Conservation (phyloP, 805 yeast genomes). For the Metschnikowia similis region DNA sequence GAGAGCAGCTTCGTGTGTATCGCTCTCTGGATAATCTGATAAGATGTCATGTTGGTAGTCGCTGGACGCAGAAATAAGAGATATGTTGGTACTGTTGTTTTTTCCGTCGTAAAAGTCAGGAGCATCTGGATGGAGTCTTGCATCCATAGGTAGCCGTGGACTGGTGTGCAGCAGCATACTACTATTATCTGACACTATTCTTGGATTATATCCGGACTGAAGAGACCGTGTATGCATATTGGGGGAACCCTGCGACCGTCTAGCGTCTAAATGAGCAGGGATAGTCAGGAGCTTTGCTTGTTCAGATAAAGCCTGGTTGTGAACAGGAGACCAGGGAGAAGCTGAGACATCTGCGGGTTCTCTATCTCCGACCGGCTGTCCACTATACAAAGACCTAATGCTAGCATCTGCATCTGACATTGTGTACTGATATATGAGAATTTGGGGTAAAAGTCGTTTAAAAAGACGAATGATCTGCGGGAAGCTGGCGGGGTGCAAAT, state of each 20-base stretch:
- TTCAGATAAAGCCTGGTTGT: not conserved
- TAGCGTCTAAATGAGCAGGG: not conserved
- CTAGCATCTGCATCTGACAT: slow-evolving; percentile 45
- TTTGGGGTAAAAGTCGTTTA: not conserved
- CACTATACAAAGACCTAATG: slow-evolving; percentile 35
- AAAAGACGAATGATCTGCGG: not conserved
- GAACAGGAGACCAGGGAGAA: not conserved
- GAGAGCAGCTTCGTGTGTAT: not conserved
- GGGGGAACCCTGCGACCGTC: not conserved
- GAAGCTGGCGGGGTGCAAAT: no score
- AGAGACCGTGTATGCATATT: not conserved
- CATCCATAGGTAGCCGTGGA: not conserved
- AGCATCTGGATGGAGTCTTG: not conserved
- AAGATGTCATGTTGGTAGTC: slow-evolving; percentile 21
- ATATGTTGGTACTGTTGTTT: slow-evolving; percentile 19
- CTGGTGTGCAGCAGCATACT: slow-evolving; percentile 1
- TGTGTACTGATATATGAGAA: not conserved
- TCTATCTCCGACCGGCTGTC: slow-evolving; percentile 15
- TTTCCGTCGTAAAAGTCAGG: not conserved
- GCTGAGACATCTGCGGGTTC: not conserved
- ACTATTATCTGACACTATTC: not conserved
- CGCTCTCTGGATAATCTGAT: slow-evolving; percentile 7
- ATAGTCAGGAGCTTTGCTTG: not conserved
- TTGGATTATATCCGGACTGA: not conserved
- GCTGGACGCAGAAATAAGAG: slow-evolving; percentile 24